A percentile compares a stretch with the other conserved stretches of the same genome.
These are phyloP conservation scores for Pythium rishiriense DNA, from an alignment of 352 stramenopile genomes.

Conservation along the genomic window DNA sequence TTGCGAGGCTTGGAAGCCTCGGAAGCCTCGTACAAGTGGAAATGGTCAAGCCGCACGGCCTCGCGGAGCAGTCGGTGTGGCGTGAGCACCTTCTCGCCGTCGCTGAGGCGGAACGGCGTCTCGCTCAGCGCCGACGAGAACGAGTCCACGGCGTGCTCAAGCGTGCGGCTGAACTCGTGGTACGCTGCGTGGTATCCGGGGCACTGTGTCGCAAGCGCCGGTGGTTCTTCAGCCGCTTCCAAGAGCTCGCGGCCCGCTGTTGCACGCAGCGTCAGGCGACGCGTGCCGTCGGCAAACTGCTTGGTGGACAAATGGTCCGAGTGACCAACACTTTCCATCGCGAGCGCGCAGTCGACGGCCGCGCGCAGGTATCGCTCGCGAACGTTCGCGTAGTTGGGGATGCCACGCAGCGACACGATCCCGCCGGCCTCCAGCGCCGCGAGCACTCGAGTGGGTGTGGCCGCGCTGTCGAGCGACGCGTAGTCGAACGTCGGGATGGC, in stretches of 20 bases:
- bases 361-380: constrained; percentile 49
- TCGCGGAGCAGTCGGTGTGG: constrained; percentile 44
- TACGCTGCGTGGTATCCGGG: constrained; percentile 42
- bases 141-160: constrained; percentile 43
- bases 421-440: constrained; percentile 48
- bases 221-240: constrained; percentile 19
- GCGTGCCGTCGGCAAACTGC: constrained; percentile 50
- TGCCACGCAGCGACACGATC: constrained; percentile 65
- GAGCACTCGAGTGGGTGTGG: constrained; percentile 32
- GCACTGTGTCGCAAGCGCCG: constrained; percentile 27
- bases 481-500: constrained; percentile 52
- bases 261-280: constrained; percentile 46
- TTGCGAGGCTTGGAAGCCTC: background rate
- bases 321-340: constrained; percentile 14
- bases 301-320: constrained; percentile 41
- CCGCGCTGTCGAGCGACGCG: constrained; percentile 31
- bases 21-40: constrained; percentile 58
- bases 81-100: constrained; percentile 36
- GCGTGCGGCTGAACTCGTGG: constrained; percentile 39
- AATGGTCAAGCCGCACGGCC: constrained; percentile 57
- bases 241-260: constrained; percentile 40
- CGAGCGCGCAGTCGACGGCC: constrained; percentile 47
- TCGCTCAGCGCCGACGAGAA: constrained; percentile 41
- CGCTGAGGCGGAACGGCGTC: constrained; percentile 38
- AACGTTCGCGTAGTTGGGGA: constrained; percentile 50